These are phyloP conservation scores for Lactifluus hygrophoroides DNA, from an alignment of 768 basidiomycete species.

Conservation along the genomic window DNA sequence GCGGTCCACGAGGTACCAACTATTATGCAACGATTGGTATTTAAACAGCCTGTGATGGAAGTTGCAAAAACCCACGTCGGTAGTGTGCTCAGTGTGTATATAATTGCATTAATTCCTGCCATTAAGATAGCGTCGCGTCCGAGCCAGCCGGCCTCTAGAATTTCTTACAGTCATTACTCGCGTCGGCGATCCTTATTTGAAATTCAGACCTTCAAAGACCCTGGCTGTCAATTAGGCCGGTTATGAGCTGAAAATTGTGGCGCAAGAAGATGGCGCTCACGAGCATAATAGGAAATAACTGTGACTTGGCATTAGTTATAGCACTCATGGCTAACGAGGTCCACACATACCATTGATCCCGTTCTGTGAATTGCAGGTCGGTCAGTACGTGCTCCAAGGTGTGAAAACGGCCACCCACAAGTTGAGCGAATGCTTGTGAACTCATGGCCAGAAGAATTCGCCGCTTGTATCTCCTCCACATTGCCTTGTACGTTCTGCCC, in stretches of 20 bases:
- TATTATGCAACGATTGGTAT: slow-evolving; percentile 32
- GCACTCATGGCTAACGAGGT: not conserved
- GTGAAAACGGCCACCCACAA: slow-evolving; percentile 43
- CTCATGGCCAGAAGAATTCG: slow-evolving; percentile 91
- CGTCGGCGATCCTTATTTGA: not conserved
- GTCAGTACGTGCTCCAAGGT: not conserved
- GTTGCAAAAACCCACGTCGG: slow-evolving; percentile 54
- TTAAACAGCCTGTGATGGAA: slow-evolving; percentile 13
- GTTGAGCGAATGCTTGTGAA: slow-evolving; percentile 90
- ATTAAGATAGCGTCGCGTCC: slow-evolving; percentile 90
- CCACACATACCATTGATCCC: slow-evolving; percentile 75
- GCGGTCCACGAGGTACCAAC: slow-evolving; percentile 90
- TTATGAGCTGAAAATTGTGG: slow-evolving; percentile 4
- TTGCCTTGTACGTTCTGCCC: slow-evolving; percentile 61
- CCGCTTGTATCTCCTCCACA: slow-evolving; percentile 85
- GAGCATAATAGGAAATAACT: slow-evolving; percentile 94
- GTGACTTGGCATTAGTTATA: not conserved
- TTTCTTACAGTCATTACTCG: slow-evolving; percentile 11
- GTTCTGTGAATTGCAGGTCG: slow-evolving; percentile 42
- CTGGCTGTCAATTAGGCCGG: slow-evolving; percentile 41
- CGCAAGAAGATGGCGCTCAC: slow-evolving; percentile 38
- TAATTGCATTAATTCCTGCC: slow-evolving; percentile 88
- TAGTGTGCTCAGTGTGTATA: slow-evolving; percentile 71
- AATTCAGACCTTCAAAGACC: slow-evolving; percentile 75
- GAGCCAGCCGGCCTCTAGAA: slow-evolving; percentile 86